Conservation (phyloP, 495 filamentous ascomycete species). For the Neurospora cerealis region DNA sequence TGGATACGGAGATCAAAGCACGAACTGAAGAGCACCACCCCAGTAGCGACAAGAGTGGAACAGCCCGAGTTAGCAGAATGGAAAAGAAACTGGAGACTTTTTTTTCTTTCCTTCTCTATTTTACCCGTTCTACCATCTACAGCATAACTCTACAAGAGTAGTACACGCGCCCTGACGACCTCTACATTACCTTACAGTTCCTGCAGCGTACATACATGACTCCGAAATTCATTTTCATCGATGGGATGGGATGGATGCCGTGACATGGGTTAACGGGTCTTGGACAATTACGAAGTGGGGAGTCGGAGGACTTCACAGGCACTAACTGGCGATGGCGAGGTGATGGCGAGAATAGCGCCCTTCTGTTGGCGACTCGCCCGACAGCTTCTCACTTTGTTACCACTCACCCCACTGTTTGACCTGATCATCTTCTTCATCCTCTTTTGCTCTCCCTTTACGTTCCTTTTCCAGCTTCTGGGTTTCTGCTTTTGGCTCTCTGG, state of each 20-base stretch:
- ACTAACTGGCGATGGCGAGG: conserved; percentile 14
- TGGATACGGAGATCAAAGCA: neutral
- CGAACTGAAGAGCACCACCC: neutral
- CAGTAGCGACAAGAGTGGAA: neutral
- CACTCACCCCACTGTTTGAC: neutral
- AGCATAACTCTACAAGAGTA: neutral
- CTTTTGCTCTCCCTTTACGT: neutral
- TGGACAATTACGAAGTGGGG: conserved; percentile 20
- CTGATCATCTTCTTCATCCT: neutral
- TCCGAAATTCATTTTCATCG: neutral
- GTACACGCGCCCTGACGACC: neutral
- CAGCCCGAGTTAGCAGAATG: neutral
- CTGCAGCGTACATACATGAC: neutral
- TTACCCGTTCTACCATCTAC: neutral
- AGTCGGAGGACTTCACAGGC: conserved; percentile 4
- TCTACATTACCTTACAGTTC: neutral
- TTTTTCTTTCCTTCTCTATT: neutral
- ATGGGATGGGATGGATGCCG: neutral
- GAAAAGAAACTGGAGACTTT: neutral
- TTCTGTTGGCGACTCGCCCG: conserved; percentile 6
- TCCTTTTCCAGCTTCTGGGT: neutral
- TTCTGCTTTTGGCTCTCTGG: neutral
- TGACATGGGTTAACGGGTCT: conserved; percentile 10
- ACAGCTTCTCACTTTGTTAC: neutral
- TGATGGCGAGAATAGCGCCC: conserved; percentile 13